Conservation (phyloP, 2,329 filamentous ascomycete genomes). For the Escovopsis sp. region DNA sequence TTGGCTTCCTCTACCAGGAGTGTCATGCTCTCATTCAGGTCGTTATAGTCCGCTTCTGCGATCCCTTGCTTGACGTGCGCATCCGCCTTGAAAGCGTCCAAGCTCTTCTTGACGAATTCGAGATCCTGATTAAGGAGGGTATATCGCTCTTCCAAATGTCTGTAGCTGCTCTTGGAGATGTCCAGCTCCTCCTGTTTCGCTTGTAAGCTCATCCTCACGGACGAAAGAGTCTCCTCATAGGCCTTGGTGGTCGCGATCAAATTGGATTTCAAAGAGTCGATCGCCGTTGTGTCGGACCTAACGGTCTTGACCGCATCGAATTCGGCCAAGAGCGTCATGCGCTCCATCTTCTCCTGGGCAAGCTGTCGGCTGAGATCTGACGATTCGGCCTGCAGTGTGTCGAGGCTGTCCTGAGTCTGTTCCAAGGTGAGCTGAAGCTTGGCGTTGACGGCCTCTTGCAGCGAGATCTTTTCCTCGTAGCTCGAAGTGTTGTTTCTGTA, state of each 20-base stretch:
- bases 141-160: slow-evolving; percentile 20
- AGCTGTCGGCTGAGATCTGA: slow-evolving; percentile 37
- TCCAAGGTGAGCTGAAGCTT: slow-evolving; percentile 23
- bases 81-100: slow-evolving; percentile 37
- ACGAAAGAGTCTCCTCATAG: slow-evolving; percentile 28
- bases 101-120: slow-evolving; percentile 34
- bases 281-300: slow-evolving; percentile 40
- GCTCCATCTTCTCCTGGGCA: slow-evolving; percentile 44
- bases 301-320: slow-evolving; percentile 42
- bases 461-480: slow-evolving; percentile 21
- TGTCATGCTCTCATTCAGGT: slow-evolving; percentile 49
- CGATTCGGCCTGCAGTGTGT: slow-evolving; percentile 31
- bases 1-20: slow-evolving; percentile 44
- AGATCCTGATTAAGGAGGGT: slow-evolving; percentile 26
- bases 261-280: slow-evolving; percentile 36
- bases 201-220: slow-evolving; percentile 18
- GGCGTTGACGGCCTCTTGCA: slow-evolving; percentile 21
- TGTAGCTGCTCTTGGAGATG: slow-evolving; percentile 18
- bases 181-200: slow-evolving; percentile 23
- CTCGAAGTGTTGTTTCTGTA: slow-evolving; percentile 19
- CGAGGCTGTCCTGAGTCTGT: slow-evolving; percentile 27
- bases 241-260: slow-evolving; percentile 32
- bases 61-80: slow-evolving; percentile 38
- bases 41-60: slow-evolving; percentile 44
- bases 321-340: slow-evolving; percentile 43